These are phyloP conservation scores for Rhodomyrtus psidioides DNA, from an alignment of 441 rosid genomes.

Conservation along the genomic window DNA sequence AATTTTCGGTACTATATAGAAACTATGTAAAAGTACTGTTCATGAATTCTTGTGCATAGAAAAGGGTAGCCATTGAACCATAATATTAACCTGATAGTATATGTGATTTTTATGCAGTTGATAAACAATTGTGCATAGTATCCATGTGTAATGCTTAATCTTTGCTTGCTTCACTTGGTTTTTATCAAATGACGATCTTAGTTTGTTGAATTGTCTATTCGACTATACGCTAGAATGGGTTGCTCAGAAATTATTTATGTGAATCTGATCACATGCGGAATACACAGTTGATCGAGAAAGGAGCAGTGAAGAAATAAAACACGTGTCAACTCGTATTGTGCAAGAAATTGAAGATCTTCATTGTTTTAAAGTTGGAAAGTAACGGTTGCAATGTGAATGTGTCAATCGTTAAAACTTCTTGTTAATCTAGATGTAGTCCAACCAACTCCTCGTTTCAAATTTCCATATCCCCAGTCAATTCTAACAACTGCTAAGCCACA, in stretches of 20 bases:
- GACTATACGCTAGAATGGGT: no score
- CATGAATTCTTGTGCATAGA: neutral
- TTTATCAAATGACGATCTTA: no score
- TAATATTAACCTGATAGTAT: no score
- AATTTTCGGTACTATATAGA: neutral
- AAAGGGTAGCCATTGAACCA: no score
- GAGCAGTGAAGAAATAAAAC: no score
- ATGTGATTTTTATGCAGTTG: no score
- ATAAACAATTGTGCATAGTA: no score
- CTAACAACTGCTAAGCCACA: neutral
- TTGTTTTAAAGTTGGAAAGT: neutral
- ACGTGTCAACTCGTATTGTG: neutral
- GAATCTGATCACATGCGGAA: no score
- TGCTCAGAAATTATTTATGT: no score
- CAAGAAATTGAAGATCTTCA: neutral
- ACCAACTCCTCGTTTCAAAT: neutral
- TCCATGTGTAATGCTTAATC: no score
- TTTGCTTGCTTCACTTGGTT: no score
- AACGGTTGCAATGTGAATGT: fast-evolving
- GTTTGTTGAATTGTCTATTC: no score
- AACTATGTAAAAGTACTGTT: neutral
- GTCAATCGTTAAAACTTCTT: fast-evolving
- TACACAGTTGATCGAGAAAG: neutral
- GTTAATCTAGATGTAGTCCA: neutral
- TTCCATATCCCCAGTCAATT: neutral